Base-by-base conservation (phyloP, 768 basidiomycete species). In the Suillus placidus region DNA sequence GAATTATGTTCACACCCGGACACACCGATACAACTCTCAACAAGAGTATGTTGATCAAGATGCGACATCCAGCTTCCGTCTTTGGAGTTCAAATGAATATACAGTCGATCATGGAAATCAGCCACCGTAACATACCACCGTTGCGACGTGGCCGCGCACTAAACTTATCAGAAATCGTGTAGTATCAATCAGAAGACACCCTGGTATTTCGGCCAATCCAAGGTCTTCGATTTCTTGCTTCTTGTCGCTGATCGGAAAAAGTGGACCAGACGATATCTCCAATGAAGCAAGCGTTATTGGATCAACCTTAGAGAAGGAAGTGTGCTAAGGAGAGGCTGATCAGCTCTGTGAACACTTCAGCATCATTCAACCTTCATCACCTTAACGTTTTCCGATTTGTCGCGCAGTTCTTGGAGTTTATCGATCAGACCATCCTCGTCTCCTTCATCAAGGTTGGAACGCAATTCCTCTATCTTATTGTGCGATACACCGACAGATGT, bases 1-100 rank as follows among this genome's bases (percentile, higher is more conserved):
- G 71, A 34, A 72, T 72, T 51, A 72, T 70, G 56, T 70, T 68
- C 55, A 72, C 66, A 6, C 52, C 63, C 47, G 34, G 54, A n/a
- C 63, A 68, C 68, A 72, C 49, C 16, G 69, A 63, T 51, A 51
- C 13, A 26, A 51, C 26, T 51, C 49, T 51, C 23, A 51, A 51
- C 13, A 51, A 51, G 49, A 51, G 23, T 16, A 51, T 51, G 23
- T 26, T 51, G 26, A 26, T 51, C 26, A 51, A 26, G 14, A 51
- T 51, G 49, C 13, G 6, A 51, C 49, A 26, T 51, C 49, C 26
- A 51, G 49, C 23, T 51, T 51, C 23, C 6, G 26, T 51, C 49
- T 51, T 51, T 51, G 49, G 23, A 51, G 23, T 51, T 26, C 26
- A 51, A 49, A 51, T 51, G 26, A 51, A 26, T 51, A 51, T 14